Conservation (phyloP, 108 stramenopile species). For the Nitzschia sp. region DNA sequence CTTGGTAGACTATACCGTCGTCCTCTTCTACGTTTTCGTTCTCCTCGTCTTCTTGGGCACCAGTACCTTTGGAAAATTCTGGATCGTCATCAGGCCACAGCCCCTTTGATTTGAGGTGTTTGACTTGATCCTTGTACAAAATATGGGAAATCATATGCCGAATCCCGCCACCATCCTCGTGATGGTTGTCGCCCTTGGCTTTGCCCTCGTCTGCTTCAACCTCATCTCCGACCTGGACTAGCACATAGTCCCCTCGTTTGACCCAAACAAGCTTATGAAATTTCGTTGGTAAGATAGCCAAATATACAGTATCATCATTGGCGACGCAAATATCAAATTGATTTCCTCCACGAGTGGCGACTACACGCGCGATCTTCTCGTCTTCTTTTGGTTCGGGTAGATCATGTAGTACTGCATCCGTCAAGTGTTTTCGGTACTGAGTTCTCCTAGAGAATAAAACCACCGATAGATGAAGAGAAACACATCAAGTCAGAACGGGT, state of each 20-base stretch:
- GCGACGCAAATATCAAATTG: slow-evolving; percentile 78
- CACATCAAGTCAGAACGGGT: background rate
- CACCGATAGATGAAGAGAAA: background rate
- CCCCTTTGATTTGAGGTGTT: slow-evolving; percentile 81
- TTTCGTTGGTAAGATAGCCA: slow-evolving; percentile 94
- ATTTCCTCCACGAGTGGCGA: slow-evolving; percentile 84
- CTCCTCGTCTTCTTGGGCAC: slow-evolving; percentile 24
- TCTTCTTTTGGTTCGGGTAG: slow-evolving; percentile 66
- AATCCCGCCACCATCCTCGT: slow-evolving; percentile 42
- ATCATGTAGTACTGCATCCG: slow-evolving; percentile 78
- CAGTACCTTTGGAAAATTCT: slow-evolving; percentile 24
- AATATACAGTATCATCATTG: slow-evolving; percentile 35
- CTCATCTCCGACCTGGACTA: slow-evolving; percentile 70
- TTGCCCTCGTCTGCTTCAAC: slow-evolving; percentile 16
- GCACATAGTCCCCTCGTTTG: slow-evolving; percentile 93
- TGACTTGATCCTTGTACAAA: slow-evolving; percentile 94
- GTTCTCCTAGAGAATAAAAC: slow-evolving; percentile 55
- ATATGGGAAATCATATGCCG: slow-evolving; percentile 83
- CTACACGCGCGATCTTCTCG: slow-evolving; percentile 76
- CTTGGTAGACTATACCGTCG: slow-evolving; percentile 56
- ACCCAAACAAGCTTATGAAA: slow-evolving; percentile 97
- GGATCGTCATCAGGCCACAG: slow-evolving; percentile 87
- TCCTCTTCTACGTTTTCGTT: slow-evolving; percentile 29
- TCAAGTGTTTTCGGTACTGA: slow-evolving; percentile 87
- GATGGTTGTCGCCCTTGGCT: background rate